These are phyloP conservation scores for Rhytidhysteron rufulum DNA, from an alignment of 2,329 filamentous ascomycete species.

Conservation along the genomic window DNA sequence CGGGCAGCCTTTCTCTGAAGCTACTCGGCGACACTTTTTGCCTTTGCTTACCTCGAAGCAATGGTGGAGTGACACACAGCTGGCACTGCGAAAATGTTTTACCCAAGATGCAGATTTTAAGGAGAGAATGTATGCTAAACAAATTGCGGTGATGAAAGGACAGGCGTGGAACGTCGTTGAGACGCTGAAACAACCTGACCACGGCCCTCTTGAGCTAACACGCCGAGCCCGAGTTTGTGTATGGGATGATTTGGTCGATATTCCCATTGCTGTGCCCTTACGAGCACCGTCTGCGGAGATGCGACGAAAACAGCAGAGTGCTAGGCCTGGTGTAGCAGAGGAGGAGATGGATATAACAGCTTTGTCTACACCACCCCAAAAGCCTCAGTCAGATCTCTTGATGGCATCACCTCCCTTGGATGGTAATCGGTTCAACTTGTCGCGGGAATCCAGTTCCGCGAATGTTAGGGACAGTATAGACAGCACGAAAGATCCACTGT, in stretches of 20 bases:
- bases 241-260: constrained; percentile 96
- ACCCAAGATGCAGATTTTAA: constrained; percentile 93
- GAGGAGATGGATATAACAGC: constrained; percentile 91
- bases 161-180: constrained; percentile 99
- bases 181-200: constrained; percentile 86
- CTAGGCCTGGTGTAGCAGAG: constrained; percentile 46
- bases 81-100: constrained; percentile 81
- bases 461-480: constrained; percentile 28
- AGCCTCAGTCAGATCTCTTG: constrained; percentile 63
- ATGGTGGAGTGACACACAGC: constrained; percentile 95
- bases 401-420: constrained; percentile 55
- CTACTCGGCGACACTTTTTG: constrained; percentile 91
- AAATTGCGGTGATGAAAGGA: constrained; percentile 98
- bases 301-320: constrained; percentile 51
- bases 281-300: constrained; percentile 80
- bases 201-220: constrained; percentile 90
- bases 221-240: constrained; percentile 88
- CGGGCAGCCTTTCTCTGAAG: constrained; percentile 91
- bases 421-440: constrained; percentile 47
- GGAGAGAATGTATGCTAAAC: constrained; percentile 97
- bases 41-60: constrained; percentile 88
- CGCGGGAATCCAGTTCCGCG: constrained; percentile 42
- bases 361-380: constrained; percentile 54
- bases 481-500: constrained; percentile 18
- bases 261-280: constrained; percentile 90